Percentiles rank a stretch among this genome's conserved stretches.
These are phyloP conservation scores for Lactifluus rugatus DNA, from an alignment of 768 basidiomycete genomes.

Conservation along the genomic window DNA sequence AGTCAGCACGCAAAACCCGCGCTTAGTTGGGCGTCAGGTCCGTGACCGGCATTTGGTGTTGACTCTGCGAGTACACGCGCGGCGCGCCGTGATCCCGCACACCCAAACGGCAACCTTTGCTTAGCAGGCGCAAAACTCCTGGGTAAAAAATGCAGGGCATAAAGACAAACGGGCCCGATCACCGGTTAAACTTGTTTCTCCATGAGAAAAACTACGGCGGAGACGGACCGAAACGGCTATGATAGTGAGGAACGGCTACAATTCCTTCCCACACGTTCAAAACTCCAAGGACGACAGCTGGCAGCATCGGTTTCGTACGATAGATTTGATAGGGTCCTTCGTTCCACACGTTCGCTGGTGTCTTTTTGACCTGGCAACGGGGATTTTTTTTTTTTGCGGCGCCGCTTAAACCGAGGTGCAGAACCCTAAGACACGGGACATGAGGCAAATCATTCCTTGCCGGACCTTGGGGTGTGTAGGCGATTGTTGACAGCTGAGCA, in stretches of 20 bases:
- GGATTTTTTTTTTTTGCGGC: background rate
- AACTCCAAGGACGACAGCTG: no score
- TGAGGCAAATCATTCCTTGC: background rate
- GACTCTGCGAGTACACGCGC: no score
- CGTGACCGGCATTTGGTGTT: background rate
- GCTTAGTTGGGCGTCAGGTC: background rate
- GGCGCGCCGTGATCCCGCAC: background rate
- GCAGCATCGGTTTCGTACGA: no score
- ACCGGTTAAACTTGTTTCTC: slow-evolving; percentile 9
- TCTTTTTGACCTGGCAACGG: background rate
- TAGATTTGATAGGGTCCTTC: no score
- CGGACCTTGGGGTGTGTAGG: background rate
- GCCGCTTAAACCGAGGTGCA: background rate
- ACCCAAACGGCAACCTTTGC: slow-evolving; percentile 1
- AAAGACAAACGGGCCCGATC: slow-evolving; percentile 1
- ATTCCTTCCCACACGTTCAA: slow-evolving; percentile 4
- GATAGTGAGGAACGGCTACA: background rate
- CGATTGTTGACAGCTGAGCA: background rate
- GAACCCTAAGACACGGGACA: background rate
- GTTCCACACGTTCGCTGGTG: background rate
- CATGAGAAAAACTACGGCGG: slow-evolving; percentile 3
- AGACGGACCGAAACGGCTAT: background rate
- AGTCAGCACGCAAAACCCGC: background rate
- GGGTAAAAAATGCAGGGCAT: background rate
- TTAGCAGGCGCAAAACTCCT: slow-evolving; percentile 2